Percentiles rank a stretch among this genome's conserved stretches.
phyloP scores from a whole-genome alignment of 2,329 filamentous ascomycete species.

The Epichloe glyceriae region DNA sequence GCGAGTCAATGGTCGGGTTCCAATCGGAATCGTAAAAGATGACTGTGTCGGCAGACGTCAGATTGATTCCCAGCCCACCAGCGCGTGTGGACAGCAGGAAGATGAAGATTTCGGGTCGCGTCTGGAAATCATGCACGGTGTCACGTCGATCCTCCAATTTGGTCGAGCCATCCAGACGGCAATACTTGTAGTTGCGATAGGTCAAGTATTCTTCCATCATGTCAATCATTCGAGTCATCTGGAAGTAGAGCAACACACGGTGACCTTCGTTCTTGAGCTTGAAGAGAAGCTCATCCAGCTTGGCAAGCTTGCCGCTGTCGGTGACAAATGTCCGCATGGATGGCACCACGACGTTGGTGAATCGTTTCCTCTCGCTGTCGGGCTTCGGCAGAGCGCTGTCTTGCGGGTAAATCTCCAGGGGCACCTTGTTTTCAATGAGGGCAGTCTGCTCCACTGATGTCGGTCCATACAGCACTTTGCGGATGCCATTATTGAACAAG shows the following conservation, averaged over 20 bases:
- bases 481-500: conserved; percentile 67
- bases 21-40: conserved; percentile 99
- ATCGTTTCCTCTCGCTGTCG: conserved; percentile 68
- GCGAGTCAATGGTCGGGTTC: conserved; percentile 97
- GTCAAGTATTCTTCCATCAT: conserved; percentile 98
- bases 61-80: conserved; percentile 93
- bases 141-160: conserved; percentile 95
- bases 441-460: conserved; percentile 54
- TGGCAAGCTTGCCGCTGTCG: conserved; percentile 90
- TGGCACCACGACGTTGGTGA: conserved; percentile 82
- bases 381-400: conserved; percentile 61
- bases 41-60: conserved; percentile 92
- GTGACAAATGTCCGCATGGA: conserved; percentile 98
- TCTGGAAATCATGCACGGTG: conserved; percentile 94
- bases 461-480: conserved; percentile 61
- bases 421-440: conserved; percentile 60
- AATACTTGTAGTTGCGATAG: conserved; percentile 98
- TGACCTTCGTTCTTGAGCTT: conserved; percentile 86
- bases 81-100: conserved; percentile 93
- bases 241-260: conserved; percentile 94
- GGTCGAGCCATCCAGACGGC: conserved; percentile 88
- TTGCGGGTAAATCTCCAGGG: conserved; percentile 50
- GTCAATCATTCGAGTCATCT: conserved; percentile 99
- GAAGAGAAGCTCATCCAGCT: conserved; percentile 75
- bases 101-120: conserved; percentile 85